Evolutionary conservation across 306 rosid genomes (phyloP), one percentile per base, ranked within the genome.

Genomic region (Datisca glomerata): DNA sequence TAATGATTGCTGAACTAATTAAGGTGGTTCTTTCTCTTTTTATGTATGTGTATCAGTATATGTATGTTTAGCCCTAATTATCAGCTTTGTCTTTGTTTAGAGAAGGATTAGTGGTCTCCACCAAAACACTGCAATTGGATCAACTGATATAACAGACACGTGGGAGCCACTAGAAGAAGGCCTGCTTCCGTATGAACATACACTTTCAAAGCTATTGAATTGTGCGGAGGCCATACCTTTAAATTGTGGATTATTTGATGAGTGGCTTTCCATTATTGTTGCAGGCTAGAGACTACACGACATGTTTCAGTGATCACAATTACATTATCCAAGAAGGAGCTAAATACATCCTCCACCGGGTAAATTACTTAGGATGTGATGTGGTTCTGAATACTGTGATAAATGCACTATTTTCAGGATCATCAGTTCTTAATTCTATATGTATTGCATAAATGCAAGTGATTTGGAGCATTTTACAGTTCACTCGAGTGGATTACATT

Each of bases 131-230:
- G 38, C 18, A 13, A 79, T 79, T 44, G 94, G 93, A 61, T 86
- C 96, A 35, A 82, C 68, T 23, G 94, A 82, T 69, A 79, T 86
- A 39, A 86, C 81, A 9, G 96, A 86, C 24, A 66, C 49, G 21
- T 86, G 94, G 85, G 94, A 86, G 44, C 96, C 96, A 6, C 77
- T 82, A 1, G 96, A 86, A 73, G 93, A 86, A 64, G 94, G 96
- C 80, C 75, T 86, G 58, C 80, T 73, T 53, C 85, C 87, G 96
- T 86, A 76, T 43, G 94, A 17, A 33, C 3, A 6, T 41, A 20
- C 18, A 3, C 38, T 40, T 41, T 21, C 16, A 23, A 13, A n/a
- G n/a, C 12, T 27, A 5, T 41, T 24, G 6, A 25, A 41, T 28
- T 53, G 14, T 17, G 19, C 40, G 18, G 9, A 41, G 13, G 46